Base-by-base conservation (phyloP, 108 stramenopile genomes). In the Cyclostephanos tholiformis region DNA sequence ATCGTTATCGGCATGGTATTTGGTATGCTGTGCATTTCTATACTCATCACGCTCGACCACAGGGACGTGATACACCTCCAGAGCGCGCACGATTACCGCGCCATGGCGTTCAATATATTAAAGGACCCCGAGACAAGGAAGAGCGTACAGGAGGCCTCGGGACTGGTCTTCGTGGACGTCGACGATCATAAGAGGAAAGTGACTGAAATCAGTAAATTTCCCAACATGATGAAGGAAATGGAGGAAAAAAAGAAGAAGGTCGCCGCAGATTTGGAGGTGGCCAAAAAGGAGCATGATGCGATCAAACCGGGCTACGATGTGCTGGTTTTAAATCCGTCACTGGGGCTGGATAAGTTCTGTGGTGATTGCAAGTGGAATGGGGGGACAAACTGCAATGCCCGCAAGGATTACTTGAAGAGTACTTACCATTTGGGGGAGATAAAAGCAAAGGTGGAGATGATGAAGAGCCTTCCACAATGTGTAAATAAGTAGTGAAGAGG, bases 301-400 rank as follows among this genome's bases (percentile, higher is more conserved):
- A n/a, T n/a, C n/a, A n/a, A n/a, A n/a, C 70, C 81, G 17, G 87
- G 87, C 55, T 85, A 88, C 53, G 76, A 84, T 20, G 60, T 56
- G 32, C 72, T 87, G 6, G 61, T 75, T 38, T 32, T 36, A 0
- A 70, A 86, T 67, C 85, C 72, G 0, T 53, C 13, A 1, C 25
- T 80, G 30, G 61, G 51, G 17, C 43, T 80, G 50, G 79, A 69
- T 16, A 63, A 80, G 19, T 80, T 63, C 44, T 73, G 72, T 57
- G 67, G 27, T 0, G 22, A 39, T 3, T 72, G 72, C 49, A 35
- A 5, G 4, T 80, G 79, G 79, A 29, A 20, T 11, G 72, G 71
- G 14, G n/a, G 67, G 0, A 48, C 30, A 4, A 61, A 1, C 19
- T 80, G 79, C 39, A 53, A 25, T 57, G 52, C 20, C 17, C 64